Conservation (phyloP, 2,329 filamentous ascomycete species). For the Boeremia exigua region DNA sequence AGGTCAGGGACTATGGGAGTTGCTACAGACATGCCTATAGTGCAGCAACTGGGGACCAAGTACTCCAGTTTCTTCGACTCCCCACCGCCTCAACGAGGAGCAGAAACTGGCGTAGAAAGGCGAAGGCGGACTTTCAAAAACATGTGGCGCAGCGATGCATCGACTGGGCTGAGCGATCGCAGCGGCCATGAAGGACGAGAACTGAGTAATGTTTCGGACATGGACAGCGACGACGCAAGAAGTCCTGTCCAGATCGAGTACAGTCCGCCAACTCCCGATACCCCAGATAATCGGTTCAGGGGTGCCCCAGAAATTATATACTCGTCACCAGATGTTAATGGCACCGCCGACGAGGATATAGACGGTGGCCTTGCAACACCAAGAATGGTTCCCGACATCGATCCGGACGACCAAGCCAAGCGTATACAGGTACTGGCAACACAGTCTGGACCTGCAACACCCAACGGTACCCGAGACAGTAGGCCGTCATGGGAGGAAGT, state of each 20-base stretch:
- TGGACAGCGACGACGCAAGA: slow-evolving; percentile 40
- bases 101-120: slow-evolving; percentile 32
- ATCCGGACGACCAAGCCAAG: slow-evolving; percentile 34
- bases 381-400: slow-evolving; percentile 15
- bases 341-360: slow-evolving; percentile 19
- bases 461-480: slow-evolving; percentile 49
- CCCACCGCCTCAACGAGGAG: slow-evolving; percentile 38
- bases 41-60: slow-evolving; percentile 51
- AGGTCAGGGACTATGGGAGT: slow-evolving; percentile 46
- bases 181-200: slow-evolving; percentile 32
- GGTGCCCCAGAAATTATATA: slow-evolving; percentile 8
- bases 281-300: slow-evolving; percentile 16
- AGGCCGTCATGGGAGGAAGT: slow-evolving; percentile 47
- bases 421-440: slow-evolving; percentile 45
- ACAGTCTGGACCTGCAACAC: slow-evolving; percentile 54
- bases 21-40: slow-evolving; percentile 52
- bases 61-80: slow-evolving; percentile 46
- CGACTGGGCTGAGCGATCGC: slow-evolving; percentile 40
- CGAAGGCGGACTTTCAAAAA: slow-evolving; percentile 41
- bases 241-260: slow-evolving; percentile 42
- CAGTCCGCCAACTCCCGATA: slow-evolving; percentile 44
- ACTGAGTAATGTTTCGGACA: slow-evolving; percentile 32
- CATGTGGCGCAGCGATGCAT: slow-evolving; percentile 47
- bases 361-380: slow-evolving; percentile 1
- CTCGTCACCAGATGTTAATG: slow-evolving; percentile 24